A percentile compares a stretch with the other conserved stretches of the same genome.
These are phyloP conservation scores for Eucalyptus microcorys DNA, from an alignment of 345 rosid genomes.

Conservation along the genomic window DNA sequence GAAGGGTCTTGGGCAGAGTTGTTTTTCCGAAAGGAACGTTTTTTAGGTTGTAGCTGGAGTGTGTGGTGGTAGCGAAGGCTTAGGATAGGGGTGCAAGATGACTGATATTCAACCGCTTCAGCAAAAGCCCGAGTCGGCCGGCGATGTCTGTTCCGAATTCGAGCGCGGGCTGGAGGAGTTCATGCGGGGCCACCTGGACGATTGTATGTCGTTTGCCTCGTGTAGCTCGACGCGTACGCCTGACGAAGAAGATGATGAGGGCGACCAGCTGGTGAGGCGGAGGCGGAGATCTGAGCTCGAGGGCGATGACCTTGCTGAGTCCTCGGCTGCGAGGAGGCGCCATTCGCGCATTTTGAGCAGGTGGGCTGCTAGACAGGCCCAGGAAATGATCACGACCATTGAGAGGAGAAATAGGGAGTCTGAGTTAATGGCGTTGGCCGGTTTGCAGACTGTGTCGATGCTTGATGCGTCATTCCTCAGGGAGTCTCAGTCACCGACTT, in stretches of 20 bases:
- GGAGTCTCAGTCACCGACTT: constrained; percentile 72
- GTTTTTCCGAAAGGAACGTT: not conserved
- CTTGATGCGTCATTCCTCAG: constrained; percentile 91
- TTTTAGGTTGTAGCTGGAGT: not conserved
- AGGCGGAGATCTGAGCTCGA: constrained; percentile 82
- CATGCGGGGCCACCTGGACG: constrained; percentile 85
- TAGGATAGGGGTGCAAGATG: constrained; percentile 27
- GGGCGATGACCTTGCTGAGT: constrained; percentile 87
- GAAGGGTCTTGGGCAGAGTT: not conserved
- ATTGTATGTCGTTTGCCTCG: constrained; percentile 75
- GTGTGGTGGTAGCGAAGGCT: not conserved
- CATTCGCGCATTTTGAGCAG: constrained; percentile 72
- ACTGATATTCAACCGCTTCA: constrained; percentile 65
- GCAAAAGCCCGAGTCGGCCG: constrained; percentile 66
- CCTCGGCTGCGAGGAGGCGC: constrained; percentile 84
- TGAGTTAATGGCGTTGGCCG: constrained; percentile 91
- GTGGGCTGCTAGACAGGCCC: constrained; percentile 99
- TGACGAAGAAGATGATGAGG: constrained; percentile 70
- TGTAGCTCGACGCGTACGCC: constrained; percentile 62
- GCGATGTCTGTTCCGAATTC: constrained; percentile 44
- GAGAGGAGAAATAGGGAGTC: constrained; percentile 97
- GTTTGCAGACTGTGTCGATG: constrained; percentile 92
- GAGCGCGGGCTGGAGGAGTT: constrained; percentile 81
- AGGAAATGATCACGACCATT: constrained; percentile 93
- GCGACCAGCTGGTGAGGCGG: constrained; percentile 72